Evolutionary conservation across 2,329 filamentous ascomycete species (phyloP).

Genomic region (Thelonectria olida): DNA sequence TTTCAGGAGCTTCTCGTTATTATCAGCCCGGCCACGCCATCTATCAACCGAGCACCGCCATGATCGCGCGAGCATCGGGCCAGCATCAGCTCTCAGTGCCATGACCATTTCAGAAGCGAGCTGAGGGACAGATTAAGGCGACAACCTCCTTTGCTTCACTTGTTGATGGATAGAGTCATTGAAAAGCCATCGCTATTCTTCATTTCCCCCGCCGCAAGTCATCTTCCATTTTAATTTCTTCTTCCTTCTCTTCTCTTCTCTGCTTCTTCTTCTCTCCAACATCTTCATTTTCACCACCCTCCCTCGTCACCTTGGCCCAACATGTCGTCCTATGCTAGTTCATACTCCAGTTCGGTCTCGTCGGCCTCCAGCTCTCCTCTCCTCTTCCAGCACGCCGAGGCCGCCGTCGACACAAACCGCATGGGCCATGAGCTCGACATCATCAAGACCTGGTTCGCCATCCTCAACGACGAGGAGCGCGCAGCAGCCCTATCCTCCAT

Average conservation of each 20-base stretch:
- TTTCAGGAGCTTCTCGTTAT: slow-evolving; percentile 28
- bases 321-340: slow-evolving; percentile 37
- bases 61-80: slow-evolving; percentile 22
- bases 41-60: slow-evolving; percentile 31
- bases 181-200: background rate
- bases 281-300: background rate
- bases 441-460: slow-evolving; percentile 39
- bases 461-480: slow-evolving; percentile 35
- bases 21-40: slow-evolving; percentile 38
- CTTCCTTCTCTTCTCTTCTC: background rate
- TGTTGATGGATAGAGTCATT: background rate
- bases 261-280: background rate
- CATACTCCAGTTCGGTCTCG: slow-evolving; percentile 29
- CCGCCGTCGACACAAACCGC: slow-evolving; percentile 14
- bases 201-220: slow-evolving; percentile 8
- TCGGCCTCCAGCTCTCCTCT: slow-evolving; percentile 34
- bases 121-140: slow-evolving; percentile 4
- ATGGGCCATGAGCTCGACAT: slow-evolving; percentile 34
- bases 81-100: slow-evolving; percentile 21
- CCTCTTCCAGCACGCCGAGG: slow-evolving; percentile 27
- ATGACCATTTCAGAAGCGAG: slow-evolving; percentile 21
- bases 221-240: background rate
- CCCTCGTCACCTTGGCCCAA: background rate
- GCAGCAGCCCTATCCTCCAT: slow-evolving; percentile 34
- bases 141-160: slow-evolving; percentile 4